These are phyloP conservation scores for Porpolomopsis calyptriformis DNA, from an alignment of 768 basidiomycete species.

Conservation along the genomic window DNA sequence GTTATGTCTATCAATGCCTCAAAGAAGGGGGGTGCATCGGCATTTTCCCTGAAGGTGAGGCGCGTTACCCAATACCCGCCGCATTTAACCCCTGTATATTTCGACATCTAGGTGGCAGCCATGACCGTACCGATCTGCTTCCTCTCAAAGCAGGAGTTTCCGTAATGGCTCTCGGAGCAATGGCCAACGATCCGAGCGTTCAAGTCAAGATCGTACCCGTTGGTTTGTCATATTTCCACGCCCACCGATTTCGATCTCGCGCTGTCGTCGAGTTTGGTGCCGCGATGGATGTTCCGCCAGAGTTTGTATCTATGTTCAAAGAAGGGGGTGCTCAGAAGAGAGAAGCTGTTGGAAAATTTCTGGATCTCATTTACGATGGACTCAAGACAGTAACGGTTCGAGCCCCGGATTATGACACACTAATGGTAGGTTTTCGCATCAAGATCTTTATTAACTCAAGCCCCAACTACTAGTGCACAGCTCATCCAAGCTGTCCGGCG, in stretches of 20 bases:
- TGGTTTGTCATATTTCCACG: constrained; percentile 64
- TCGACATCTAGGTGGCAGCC: constrained; percentile 70
- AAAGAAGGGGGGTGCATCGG: constrained; percentile 86
- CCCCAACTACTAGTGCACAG: too few relatives aligned
- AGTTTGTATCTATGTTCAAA: constrained; percentile 84
- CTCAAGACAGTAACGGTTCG: constrained; percentile 93
- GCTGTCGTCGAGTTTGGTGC: constrained; percentile 96
- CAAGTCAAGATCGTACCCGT: constrained; percentile 90
- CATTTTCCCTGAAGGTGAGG: constrained; percentile 92
- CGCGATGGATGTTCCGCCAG: constrained; percentile 83
- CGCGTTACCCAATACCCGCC: neutral
- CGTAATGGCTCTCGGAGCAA: constrained; percentile 95
- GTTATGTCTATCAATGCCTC: constrained; percentile 79
- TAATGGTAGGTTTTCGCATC: constrained; percentile 63
- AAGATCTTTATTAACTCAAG: constrained; percentile 1
- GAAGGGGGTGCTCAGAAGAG: constrained; percentile 80
- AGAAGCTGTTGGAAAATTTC: constrained; percentile 79
- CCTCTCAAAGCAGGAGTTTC: constrained; percentile 97
- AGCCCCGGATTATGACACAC: constrained; percentile 93
- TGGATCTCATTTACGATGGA: constrained; percentile 86
- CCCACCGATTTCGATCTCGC: constrained; percentile 84
- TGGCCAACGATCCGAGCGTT: constrained; percentile 80
- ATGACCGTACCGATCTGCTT: constrained; percentile 92
- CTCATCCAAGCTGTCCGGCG: constrained; percentile 92
- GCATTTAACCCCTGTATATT: constrained; percentile 2